phyloP scores from a whole-genome alignment of 208 protist species.

The Angomonas ambiguus region DNA sequence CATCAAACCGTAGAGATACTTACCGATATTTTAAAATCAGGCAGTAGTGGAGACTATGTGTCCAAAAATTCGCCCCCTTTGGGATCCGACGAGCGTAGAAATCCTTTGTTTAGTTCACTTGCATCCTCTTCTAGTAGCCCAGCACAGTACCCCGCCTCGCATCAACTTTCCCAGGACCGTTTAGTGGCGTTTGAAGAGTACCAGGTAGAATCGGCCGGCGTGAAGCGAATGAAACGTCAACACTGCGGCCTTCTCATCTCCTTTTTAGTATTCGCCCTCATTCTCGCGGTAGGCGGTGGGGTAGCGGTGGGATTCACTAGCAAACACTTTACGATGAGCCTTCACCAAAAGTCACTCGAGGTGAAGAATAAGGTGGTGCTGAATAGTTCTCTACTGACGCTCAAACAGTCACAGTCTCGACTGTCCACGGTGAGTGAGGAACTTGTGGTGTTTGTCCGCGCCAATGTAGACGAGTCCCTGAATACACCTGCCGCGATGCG shows the following conservation, averaged over 20 bases:
- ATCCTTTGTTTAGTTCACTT: not conserved
- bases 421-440: slow-evolving; percentile 14
- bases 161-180: not conserved
- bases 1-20: too few relatives aligned
- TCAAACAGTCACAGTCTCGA: slow-evolving; percentile 20
- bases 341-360: slow-evolving; percentile 16
- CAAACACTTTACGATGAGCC: slow-evolving; percentile 24
- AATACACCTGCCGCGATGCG: slow-evolving; percentile 15
- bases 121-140: not conserved
- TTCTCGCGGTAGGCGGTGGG: slow-evolving; percentile 39
- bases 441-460: slow-evolving; percentile 24
- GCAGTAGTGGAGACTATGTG: too few relatives aligned
- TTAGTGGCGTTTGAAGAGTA: not conserved
- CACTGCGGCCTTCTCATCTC: slow-evolving; percentile 20
- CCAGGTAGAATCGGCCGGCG: not conserved
- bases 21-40: too few relatives aligned
- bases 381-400: slow-evolving; percentile 32
- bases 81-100: not conserved
- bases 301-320: slow-evolving; percentile 34
- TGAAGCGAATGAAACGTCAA: slow-evolving; percentile 21
- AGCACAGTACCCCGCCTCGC: not conserved
- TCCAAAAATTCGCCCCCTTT: not conserved
- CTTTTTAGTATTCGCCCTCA: slow-evolving; percentile 24
- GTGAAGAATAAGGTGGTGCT: slow-evolving; percentile 33
- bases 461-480: not conserved